A percentile compares a stretch with the other conserved stretches of the same genome.
These are phyloP conservation scores for Pseudocercospora ulei DNA, from an alignment of 2,329 filamentous ascomycete species.

Conservation along the genomic window DNA sequence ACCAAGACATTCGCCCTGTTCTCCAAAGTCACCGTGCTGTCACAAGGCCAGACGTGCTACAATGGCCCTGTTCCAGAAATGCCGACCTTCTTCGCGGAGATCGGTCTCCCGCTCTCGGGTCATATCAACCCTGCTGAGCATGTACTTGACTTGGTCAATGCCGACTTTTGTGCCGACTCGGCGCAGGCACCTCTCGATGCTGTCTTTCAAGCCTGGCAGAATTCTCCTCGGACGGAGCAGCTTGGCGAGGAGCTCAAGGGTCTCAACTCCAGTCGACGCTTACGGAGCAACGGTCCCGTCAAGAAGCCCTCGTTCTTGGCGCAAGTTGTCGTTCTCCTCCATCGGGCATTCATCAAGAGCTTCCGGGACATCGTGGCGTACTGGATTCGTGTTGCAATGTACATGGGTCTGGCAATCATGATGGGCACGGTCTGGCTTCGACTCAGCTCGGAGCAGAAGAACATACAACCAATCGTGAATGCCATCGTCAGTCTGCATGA, in stretches of 20 bases:
- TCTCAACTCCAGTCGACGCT: conserved; percentile 9
- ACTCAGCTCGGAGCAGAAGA: conserved; percentile 53
- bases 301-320: conserved; percentile 12
- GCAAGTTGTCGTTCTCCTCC: conserved; percentile 50
- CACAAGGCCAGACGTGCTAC: conserved; percentile 58
- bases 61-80: conserved; percentile 52
- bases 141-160: conserved; percentile 63
- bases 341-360: conserved; percentile 69
- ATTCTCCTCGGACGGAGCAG: conserved; percentile 33
- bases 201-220: conserved; percentile 47
- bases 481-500: conserved; percentile 45
- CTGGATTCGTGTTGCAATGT: conserved; percentile 70
- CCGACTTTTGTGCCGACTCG: conserved; percentile 52
- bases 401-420: conserved; percentile 64
- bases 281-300: conserved; percentile 5
- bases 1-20: conserved; percentile 67
- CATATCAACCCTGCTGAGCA: conserved; percentile 69
- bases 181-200: conserved; percentile 37
- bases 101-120: conserved; percentile 52
- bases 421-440: conserved; percentile 83
- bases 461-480: conserved; percentile 70
- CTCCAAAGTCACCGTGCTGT: conserved; percentile 63
- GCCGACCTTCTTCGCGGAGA: conserved; percentile 49
- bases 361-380: conserved; percentile 74
- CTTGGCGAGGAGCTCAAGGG: conserved; percentile 15